Conservation (phyloP, 2,329 filamentous ascomycete genomes). For the Didymella arachidicola region DNA sequence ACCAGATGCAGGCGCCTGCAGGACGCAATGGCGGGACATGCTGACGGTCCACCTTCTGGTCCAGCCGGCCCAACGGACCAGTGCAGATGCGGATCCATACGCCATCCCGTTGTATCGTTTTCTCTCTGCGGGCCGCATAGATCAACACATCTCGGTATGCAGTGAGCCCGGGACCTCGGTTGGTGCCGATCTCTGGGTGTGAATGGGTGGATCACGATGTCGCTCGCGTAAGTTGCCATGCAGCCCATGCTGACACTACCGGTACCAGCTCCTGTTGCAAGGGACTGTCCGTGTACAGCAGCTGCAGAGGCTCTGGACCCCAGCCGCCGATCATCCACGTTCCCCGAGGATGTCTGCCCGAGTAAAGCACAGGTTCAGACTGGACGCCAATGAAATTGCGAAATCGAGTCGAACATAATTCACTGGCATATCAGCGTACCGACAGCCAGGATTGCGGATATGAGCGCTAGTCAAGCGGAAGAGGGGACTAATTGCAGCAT, state of each 20-base stretch:
- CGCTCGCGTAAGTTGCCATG: constrained; percentile 34
- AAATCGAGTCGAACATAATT: constrained; percentile 19
- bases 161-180: constrained; percentile 23
- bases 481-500: constrained; percentile 15
- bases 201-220: constrained; percentile 36
- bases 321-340: constrained; percentile 29
- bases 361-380: neutral
- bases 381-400: constrained; percentile 7
- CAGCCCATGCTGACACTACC: constrained; percentile 33
- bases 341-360: neutral
- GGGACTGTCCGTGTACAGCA: constrained; percentile 24
- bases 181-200: constrained; percentile 35
- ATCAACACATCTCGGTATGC: constrained; percentile 23
- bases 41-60: constrained; percentile 25
- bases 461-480: constrained; percentile 29
- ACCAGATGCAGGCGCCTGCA: constrained; percentile 31
- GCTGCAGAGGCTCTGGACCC: constrained; percentile 22
- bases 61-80: constrained; percentile 24
- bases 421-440: constrained; percentile 16
- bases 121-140: constrained; percentile 29
- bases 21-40: constrained; percentile 26
- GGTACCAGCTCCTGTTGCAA: constrained; percentile 35
- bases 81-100: constrained; percentile 31
- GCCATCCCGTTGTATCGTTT: constrained; percentile 30
- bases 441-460: constrained; percentile 33